Evolutionary conservation across 306 rosid species (phyloP).

Genomic region (Prosopis cineraria): DNA sequence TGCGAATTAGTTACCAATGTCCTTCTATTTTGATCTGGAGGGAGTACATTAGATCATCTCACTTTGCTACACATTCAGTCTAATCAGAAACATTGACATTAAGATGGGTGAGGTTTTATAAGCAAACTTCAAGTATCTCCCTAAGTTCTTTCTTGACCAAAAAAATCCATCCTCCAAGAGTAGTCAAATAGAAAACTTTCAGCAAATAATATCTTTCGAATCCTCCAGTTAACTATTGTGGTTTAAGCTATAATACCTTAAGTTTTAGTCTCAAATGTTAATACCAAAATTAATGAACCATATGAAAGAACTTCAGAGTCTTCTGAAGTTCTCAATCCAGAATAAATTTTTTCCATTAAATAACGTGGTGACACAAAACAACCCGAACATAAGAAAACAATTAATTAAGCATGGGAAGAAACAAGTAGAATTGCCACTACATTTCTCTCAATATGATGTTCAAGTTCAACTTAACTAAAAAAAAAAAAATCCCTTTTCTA

Average conservation of each 20-base stretch:
- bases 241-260: neutral
- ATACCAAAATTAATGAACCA: neutral
- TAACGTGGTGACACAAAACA: neutral
- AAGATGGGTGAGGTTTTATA: neutral
- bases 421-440: neutral
- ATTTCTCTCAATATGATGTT: slow-evolving; percentile 4
- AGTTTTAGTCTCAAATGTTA: neutral
- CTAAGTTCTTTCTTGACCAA: neutral
- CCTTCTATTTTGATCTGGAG: too few species aligned
- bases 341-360: neutral
- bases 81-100: neutral
- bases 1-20: too few species aligned
- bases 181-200: neutral
- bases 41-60: neutral
- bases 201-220: neutral
- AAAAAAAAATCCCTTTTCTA: neutral
- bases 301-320: neutral
- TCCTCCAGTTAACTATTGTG: neutral
- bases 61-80: neutral
- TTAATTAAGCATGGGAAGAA: slow-evolving; percentile 21
- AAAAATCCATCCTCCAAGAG: neutral
- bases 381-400: neutral
- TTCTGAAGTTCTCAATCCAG: neutral
- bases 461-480: slow-evolving; percentile 16
- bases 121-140: neutral